phyloP scores from a whole-genome alignment of 2,329 filamentous ascomycete species.

The Colletotrichum salicis region DNA sequence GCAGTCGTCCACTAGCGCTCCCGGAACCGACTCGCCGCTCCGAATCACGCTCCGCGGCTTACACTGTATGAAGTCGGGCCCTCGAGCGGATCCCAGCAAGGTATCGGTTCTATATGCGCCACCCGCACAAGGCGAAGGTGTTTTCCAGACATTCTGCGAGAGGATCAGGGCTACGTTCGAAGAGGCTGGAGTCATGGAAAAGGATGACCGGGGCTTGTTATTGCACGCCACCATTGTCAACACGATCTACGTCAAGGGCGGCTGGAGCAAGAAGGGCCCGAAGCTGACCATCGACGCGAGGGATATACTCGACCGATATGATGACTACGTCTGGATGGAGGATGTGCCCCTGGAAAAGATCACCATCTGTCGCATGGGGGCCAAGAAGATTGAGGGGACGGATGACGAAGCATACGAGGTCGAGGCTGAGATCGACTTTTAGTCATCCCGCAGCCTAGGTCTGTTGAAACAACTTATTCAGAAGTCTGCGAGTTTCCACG shows the following conservation, averaged over 20 bases:
- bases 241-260: constrained; percentile 76
- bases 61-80: constrained; percentile 65
- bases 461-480: background rate
- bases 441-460: constrained; percentile 11
- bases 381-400: constrained; percentile 69
- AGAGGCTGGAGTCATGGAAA: constrained; percentile 64
- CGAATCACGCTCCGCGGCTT: constrained; percentile 65
- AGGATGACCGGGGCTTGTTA: constrained; percentile 72
- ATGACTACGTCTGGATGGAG: constrained; percentile 76
- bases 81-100: constrained; percentile 50
- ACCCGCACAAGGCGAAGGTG: constrained; percentile 63
- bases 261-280: constrained; percentile 44
- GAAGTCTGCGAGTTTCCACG: background rate
- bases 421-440: constrained; percentile 59
- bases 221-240: constrained; percentile 90
- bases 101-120: constrained; percentile 74
- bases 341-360: constrained; percentile 75
- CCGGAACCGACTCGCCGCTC: background rate
- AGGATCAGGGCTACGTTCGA: constrained; percentile 65
- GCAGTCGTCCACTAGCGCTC: background rate
- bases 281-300: constrained; percentile 64
- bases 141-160: constrained; percentile 68
- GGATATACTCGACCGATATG: constrained; percentile 67
- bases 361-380: constrained; percentile 89
- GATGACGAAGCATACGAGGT: constrained; percentile 66